phyloP scores from a whole-genome alignment of 2,329 filamentous ascomycete species.

The Pseudogymnoascus sp. region DNA sequence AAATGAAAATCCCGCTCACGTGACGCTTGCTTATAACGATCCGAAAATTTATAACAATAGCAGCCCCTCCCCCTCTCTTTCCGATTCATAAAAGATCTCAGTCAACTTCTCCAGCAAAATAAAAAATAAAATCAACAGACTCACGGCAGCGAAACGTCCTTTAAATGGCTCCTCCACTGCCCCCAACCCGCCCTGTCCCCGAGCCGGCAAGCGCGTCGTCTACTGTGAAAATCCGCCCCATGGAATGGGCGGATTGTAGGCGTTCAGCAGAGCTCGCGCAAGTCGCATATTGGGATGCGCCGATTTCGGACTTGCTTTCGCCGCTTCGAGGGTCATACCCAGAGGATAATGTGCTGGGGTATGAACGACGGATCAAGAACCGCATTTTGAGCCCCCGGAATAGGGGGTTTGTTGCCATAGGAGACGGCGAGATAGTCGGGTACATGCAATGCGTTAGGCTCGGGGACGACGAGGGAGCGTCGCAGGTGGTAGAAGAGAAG shows the following conservation, averaged over 20 bases:
- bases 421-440: conserved; percentile 13
- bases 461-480: conserved; percentile 18
- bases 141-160: background rate
- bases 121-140: background rate
- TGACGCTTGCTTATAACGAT: background rate
- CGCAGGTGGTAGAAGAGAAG: conserved; percentile 11
- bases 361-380: conserved; percentile 12
- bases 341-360: conserved; percentile 5
- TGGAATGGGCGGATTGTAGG: background rate
- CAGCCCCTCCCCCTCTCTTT: background rate
- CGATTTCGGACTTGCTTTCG: conserved; percentile 15
- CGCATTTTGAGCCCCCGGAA: conserved; percentile 17
- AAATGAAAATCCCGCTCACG: background rate
- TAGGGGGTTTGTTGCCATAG: conserved; percentile 16
- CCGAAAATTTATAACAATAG: background rate
- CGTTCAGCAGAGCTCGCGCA: conserved; percentile 12
- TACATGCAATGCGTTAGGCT: conserved; percentile 18
- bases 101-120: background rate
- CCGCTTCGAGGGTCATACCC: conserved; percentile 15
- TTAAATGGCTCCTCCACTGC: background rate
- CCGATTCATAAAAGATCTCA: background rate
- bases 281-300: conserved; percentile 16
- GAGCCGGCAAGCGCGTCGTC: background rate
- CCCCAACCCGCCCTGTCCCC: background rate
- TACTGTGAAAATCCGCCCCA: background rate